Conservation (phyloP, 1,139 yeast species). For the Kodamaea suecica region DNA sequence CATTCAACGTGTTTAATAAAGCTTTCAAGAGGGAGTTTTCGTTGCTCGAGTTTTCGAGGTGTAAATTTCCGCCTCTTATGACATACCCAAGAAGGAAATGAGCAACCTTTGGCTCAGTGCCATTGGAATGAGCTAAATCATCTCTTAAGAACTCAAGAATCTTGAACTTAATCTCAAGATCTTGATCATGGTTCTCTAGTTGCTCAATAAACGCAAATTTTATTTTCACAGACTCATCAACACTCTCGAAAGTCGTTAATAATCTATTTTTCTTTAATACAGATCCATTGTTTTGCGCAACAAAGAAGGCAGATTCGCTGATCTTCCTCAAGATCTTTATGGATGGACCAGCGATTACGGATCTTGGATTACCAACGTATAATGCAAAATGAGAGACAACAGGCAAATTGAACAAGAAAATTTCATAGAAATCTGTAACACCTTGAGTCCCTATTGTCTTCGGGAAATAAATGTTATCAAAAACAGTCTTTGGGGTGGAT, state of each 20-base stretch:
- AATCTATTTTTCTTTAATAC: slow-evolving; percentile 58
- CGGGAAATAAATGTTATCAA: slow-evolving; percentile 53
- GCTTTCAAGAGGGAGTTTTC: slow-evolving; percentile 52
- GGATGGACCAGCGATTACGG: slow-evolving; percentile 50
- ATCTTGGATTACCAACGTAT: slow-evolving; percentile 59
- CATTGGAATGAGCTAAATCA: slow-evolving; percentile 43
- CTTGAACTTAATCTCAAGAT: slow-evolving; percentile 51
- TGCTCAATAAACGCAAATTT: slow-evolving; percentile 73
- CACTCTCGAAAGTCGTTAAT: slow-evolving; percentile 68
- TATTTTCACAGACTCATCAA: slow-evolving; percentile 69
- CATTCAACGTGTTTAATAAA: slow-evolving; percentile 47
- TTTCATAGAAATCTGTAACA: slow-evolving; percentile 62
- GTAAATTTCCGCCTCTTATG: slow-evolving; percentile 32
- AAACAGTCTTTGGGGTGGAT: slow-evolving; percentile 31
- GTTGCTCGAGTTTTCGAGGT: slow-evolving; percentile 15
- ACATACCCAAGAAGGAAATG: slow-evolving; percentile 77
- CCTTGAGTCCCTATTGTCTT: slow-evolving; percentile 60
- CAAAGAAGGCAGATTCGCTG: slow-evolving; percentile 50
- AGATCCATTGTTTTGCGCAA: slow-evolving; percentile 26
- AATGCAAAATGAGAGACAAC: slow-evolving; percentile 68
- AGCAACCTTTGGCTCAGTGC: slow-evolving; percentile 51
- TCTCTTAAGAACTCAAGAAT: slow-evolving; percentile 56
- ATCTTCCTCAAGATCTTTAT: slow-evolving; percentile 53
- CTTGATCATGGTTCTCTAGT: slow-evolving; percentile 43
- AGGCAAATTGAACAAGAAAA: slow-evolving; percentile 64